These are phyloP conservation scores for Debaryomycetaceae sp. DNA, from an alignment of 1,139 yeast species.

Conservation along the genomic window DNA sequence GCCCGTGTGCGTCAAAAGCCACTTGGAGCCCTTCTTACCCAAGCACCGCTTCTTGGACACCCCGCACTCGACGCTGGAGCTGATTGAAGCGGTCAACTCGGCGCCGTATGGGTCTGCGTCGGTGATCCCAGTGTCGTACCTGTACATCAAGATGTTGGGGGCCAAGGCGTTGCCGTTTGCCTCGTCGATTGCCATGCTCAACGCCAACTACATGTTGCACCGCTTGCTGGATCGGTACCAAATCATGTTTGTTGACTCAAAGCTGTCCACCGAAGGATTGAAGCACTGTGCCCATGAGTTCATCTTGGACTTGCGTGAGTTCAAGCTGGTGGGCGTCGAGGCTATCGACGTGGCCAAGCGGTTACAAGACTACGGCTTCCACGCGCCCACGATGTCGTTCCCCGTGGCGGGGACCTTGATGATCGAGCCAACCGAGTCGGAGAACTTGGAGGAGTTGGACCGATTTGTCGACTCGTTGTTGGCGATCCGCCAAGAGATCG, in stretches of 20 bases:
- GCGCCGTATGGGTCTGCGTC: constrained; percentile 97
- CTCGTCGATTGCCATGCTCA: constrained; percentile 84
- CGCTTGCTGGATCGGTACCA: constrained; percentile 67
- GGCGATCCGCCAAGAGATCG: constrained; percentile 77
- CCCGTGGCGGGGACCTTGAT: constrained; percentile 96
- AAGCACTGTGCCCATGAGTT: constrained; percentile 96
- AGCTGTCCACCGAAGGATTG: constrained; percentile 44
- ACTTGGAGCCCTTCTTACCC: constrained; percentile 81
- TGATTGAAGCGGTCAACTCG: constrained; percentile 78
- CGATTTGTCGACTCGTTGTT: constrained; percentile 87
- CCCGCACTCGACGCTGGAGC: constrained; percentile 48
- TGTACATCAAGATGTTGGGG: constrained; percentile 93
- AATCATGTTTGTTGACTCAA: constrained; percentile 65
- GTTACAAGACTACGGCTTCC: constrained; percentile 96
- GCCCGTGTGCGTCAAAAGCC: constrained; percentile 89
- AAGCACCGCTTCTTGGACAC: constrained; percentile 62
- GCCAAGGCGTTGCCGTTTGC: constrained; percentile 78
- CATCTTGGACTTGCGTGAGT: constrained; percentile 84
- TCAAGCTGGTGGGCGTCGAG: constrained; percentile 77
- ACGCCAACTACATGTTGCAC: constrained; percentile 92
- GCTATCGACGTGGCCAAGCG: constrained; percentile 97
- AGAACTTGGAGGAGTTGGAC: constrained; percentile 81
- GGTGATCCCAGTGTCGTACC: constrained; percentile 87
- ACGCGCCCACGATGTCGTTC: constrained; percentile 98
- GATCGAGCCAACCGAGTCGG: constrained; percentile 98